These are phyloP conservation scores for Licmophora abbreviata DNA, from an alignment of 108 stramenopile genomes.

Conservation along the genomic window DNA sequence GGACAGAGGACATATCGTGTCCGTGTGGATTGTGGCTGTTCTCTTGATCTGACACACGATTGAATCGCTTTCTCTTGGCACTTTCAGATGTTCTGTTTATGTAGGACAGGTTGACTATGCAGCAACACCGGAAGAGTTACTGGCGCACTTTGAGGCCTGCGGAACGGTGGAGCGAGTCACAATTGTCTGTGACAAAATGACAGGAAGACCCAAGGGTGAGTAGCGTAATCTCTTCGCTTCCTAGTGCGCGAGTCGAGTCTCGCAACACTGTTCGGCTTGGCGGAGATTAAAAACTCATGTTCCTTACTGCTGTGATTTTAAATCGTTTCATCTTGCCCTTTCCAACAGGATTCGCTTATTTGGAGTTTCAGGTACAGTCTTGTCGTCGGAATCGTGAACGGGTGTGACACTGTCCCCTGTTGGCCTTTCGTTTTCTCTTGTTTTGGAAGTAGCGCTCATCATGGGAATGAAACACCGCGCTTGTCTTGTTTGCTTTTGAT, in stretches of 20 bases:
- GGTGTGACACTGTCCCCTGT: background rate
- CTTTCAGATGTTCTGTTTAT: slow-evolving; percentile 64
- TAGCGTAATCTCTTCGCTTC: background rate
- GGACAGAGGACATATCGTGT: background rate
- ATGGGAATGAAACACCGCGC: slow-evolving; percentile 13
- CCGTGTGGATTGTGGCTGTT: too few species aligned
- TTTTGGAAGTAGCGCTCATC: slow-evolving; percentile 5
- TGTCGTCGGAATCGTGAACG: too few species aligned
- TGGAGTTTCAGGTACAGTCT: slow-evolving; percentile 80
- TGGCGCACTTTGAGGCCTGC: slow-evolving; percentile 91
- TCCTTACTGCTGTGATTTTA: slow-evolving; percentile 6
- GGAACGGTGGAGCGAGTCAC: slow-evolving; percentile 97
- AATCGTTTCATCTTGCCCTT: background rate
- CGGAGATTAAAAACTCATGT: background rate
- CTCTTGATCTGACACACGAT: background rate
- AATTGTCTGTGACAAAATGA: slow-evolving; percentile 94
- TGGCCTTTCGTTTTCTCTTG: slow-evolving; percentile 8
- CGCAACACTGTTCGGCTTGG: background rate
- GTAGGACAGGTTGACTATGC: slow-evolving; percentile 98
- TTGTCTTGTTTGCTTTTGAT: slow-evolving; percentile 16
- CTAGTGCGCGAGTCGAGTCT: background rate
- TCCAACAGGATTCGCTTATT: slow-evolving; percentile 55
- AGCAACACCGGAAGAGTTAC: slow-evolving; percentile 90
- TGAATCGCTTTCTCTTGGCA: background rate
- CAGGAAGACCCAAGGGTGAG: slow-evolving; percentile 88